Percentiles rank a stretch among this genome's conserved stretches.
phyloP scores from a whole-genome alignment of 352 stramenopile species.

The Pythium rishiriense region DNA sequence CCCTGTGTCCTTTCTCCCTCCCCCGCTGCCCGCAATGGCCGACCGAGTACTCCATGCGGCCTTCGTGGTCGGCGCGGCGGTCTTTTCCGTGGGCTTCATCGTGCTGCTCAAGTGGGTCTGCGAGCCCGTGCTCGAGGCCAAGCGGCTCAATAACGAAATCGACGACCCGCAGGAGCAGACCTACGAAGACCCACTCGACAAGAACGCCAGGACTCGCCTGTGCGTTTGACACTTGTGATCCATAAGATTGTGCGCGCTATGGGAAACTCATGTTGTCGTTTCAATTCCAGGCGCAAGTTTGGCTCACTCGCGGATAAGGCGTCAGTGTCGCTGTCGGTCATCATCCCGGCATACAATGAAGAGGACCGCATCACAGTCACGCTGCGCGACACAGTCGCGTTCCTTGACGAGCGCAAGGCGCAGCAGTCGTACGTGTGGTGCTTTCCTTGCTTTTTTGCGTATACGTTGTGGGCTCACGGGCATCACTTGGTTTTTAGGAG shows the following conservation, averaged over 20 bases:
- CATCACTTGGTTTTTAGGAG: constrained; percentile 10
- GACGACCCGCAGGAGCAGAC: constrained; percentile 57
- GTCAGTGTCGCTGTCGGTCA: constrained; percentile 78
- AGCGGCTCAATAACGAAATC: constrained; percentile 42
- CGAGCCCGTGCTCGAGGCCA: constrained; percentile 55
- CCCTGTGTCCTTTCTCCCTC: no score
- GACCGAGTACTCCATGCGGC: constrained; percentile 14
- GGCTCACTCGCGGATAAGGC: constrained; percentile 57
- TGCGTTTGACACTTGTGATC: constrained; percentile 24
- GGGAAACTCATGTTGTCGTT: background rate
- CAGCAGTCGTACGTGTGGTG: constrained; percentile 42
- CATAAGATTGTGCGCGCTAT: background rate
- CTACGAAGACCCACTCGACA: constrained; percentile 55
- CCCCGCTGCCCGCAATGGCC: constrained; percentile 10
- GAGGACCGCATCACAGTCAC: constrained; percentile 91
- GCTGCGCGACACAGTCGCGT: constrained; percentile 87
- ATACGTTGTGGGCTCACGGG: background rate
- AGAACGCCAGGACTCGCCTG: constrained; percentile 32
- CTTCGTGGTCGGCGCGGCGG: constrained; percentile 28
- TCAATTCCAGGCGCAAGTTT: constrained; percentile 45
- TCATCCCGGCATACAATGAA: constrained; percentile 96
- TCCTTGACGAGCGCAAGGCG: constrained; percentile 68
- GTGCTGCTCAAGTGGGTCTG: constrained; percentile 62
- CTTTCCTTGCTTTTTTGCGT: background rate
- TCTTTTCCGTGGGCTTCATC: constrained; percentile 26